phyloP scores from a whole-genome alignment of 2,329 filamentous ascomycete species.

The Colletotrichum horii region DNA sequence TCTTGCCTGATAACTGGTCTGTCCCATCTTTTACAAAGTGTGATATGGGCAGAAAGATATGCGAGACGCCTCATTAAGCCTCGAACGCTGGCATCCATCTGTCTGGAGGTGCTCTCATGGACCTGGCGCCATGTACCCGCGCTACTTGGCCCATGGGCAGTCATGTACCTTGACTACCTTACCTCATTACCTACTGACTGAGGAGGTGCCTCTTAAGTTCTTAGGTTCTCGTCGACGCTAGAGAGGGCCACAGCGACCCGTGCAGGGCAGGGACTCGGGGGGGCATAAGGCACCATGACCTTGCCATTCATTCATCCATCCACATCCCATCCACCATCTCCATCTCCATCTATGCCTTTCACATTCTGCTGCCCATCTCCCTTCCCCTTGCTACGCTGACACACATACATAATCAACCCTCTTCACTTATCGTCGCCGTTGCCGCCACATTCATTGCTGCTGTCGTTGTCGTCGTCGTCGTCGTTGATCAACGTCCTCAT shows the following conservation, averaged over 20 bases:
- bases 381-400: background rate
- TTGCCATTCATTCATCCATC: background rate
- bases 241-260: slow-evolving; percentile 4
- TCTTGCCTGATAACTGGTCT: background rate
- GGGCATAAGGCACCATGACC: background rate
- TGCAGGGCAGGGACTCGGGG: slow-evolving; percentile 6
- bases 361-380: background rate
- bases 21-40: background rate
- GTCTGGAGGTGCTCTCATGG: background rate
- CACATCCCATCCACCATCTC: background rate
- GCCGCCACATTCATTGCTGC: background rate
- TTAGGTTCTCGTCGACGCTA: background rate
- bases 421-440: background rate
- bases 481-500: background rate
- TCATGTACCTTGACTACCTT: background rate
- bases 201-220: background rate
- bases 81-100: background rate
- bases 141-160: background rate
- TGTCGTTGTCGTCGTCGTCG: background rate
- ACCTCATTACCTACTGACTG: background rate
- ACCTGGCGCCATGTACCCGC: background rate
- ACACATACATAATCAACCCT: background rate
- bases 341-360: background rate
- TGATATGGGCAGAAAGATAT: background rate
- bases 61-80: background rate